These are phyloP conservation scores for Atkinsonella texensis DNA, from an alignment of 2,329 filamentous ascomycete species.

Conservation along the genomic window DNA sequence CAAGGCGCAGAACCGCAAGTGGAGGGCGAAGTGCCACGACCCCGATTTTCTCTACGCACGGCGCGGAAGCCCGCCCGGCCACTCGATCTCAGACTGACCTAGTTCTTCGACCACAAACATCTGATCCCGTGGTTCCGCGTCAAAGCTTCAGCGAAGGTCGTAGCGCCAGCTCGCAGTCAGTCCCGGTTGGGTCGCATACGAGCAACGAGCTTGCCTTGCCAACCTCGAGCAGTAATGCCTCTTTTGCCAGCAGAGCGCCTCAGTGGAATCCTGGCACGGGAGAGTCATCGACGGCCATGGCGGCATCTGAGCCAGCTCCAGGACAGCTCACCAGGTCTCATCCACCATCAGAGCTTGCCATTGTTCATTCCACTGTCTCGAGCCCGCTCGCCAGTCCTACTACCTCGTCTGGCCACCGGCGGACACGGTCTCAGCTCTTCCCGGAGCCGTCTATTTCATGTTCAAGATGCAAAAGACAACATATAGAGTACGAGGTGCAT, in stretches of 20 bases:
- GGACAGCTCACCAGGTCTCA: slow-evolving; percentile 15
- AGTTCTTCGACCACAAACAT: slow-evolving; percentile 27
- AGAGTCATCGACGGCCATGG: slow-evolving; percentile 1
- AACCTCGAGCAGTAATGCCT: slow-evolving; percentile 15
- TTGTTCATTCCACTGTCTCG: slow-evolving; percentile 20
- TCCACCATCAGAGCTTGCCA: slow-evolving; percentile 28
- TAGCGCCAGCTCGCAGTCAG: slow-evolving; percentile 27
- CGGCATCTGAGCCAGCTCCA: slow-evolving; percentile 12
- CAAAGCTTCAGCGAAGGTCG: slow-evolving; percentile 30
- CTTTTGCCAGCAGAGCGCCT: slow-evolving; percentile 25
- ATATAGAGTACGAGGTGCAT: slow-evolving; percentile 78
- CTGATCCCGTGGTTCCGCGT: slow-evolving; percentile 24
- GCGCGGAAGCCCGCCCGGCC: slow-evolving; percentile 34
- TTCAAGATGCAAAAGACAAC: slow-evolving; percentile 52
- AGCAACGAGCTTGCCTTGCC: slow-evolving; percentile 12
- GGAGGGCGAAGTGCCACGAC: slow-evolving; percentile 42
- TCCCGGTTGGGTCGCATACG: slow-evolving; percentile 14
- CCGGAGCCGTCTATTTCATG: slow-evolving; percentile 65
- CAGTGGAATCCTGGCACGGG: slow-evolving; percentile 13
- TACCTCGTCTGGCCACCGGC: slow-evolving; percentile 23
- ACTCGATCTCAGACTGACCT: slow-evolving; percentile 57
- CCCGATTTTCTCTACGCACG: slow-evolving; percentile 28
- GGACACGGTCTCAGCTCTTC: slow-evolving; percentile 39
- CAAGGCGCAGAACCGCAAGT: slow-evolving; percentile 40
- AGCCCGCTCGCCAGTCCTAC: slow-evolving; percentile 21